These are phyloP conservation scores for Leishmania lainsoni DNA, from an alignment of 208 protist genomes.

Conservation along the genomic window DNA sequence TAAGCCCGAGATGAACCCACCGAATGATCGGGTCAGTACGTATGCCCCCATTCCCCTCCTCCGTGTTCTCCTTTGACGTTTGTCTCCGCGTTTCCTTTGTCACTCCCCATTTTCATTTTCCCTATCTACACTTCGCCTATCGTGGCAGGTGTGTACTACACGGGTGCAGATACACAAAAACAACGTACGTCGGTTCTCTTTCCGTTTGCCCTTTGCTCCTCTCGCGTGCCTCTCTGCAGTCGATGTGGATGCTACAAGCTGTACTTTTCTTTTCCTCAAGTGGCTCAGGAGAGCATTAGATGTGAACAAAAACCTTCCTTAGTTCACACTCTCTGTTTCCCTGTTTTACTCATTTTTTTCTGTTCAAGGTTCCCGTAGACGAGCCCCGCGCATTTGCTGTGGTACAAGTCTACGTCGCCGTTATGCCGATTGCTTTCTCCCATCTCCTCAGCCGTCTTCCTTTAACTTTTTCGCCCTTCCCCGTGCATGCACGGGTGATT, in stretches of 20 bases:
- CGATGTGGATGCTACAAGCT: neutral
- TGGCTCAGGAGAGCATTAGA: neutral
- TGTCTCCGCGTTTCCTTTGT: neutral
- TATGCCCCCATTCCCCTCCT: neutral
- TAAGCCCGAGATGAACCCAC: neutral
- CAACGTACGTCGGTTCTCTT: neutral
- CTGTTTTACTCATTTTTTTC: neutral
- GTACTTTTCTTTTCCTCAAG: constrained; percentile 3
- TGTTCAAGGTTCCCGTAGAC: neutral
- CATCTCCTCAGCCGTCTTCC: neutral
- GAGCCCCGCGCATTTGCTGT: neutral
- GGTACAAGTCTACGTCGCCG: neutral
- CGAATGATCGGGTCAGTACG: no score
- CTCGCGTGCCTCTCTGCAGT: neutral
- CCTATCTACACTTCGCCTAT: neutral
- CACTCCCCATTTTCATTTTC: neutral
- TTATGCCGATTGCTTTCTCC: neutral
- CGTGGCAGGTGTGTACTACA: neutral
- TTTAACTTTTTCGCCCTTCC: neutral
- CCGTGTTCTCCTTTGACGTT: neutral
- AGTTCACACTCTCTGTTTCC: neutral
- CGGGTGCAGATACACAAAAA: no score
- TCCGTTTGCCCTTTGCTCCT: neutral
- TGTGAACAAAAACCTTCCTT: neutral
- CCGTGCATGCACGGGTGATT: neutral